phyloP scores from a whole-genome alignment of 805 yeast species.

The Naumovozyma baii region DNA sequence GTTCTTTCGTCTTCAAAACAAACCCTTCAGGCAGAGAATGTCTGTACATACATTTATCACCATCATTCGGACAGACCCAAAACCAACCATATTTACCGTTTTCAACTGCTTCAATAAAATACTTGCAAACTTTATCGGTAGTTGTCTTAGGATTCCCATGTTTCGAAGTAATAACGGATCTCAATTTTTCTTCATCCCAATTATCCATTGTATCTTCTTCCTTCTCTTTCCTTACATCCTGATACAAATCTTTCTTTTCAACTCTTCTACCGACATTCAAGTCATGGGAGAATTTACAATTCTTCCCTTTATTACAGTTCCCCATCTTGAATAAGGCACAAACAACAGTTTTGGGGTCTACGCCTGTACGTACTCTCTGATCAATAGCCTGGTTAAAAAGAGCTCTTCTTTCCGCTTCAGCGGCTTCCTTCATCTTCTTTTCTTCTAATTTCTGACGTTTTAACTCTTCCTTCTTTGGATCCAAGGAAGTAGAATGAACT shows the following conservation, averaged over 20 bases:
- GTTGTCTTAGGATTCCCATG: slow-evolving; percentile 93
- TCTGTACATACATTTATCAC: slow-evolving; percentile 83
- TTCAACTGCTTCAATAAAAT: slow-evolving; percentile 92
- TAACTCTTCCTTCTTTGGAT: slow-evolving; percentile 69
- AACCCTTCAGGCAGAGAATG: slow-evolving; percentile 97
- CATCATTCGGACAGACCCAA: slow-evolving; percentile 95
- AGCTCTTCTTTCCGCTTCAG: slow-evolving; percentile 77
- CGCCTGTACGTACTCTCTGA: slow-evolving; percentile 92
- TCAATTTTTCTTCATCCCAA: slow-evolving; percentile 95
- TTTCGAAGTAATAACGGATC: slow-evolving; percentile 76
- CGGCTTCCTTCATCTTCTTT: slow-evolving; percentile 84
- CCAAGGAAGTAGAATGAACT: slow-evolving; percentile 47
- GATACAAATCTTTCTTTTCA: slow-evolving; percentile 82
- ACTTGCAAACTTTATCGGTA: slow-evolving; percentile 90
- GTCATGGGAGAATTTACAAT: slow-evolving; percentile 92
- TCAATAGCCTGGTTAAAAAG: slow-evolving; percentile 57
- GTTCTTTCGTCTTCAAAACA: slow-evolving; percentile 93
- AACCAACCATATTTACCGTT: slow-evolving; percentile 98
- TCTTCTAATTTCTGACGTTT: slow-evolving; percentile 58
- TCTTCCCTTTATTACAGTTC: slow-evolving; percentile 66
- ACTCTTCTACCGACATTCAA: slow-evolving; percentile 76
- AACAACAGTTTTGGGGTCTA: slow-evolving; percentile 87
- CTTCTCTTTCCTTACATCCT: slow-evolving; percentile 67
- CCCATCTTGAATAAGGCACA: slow-evolving; percentile 87
- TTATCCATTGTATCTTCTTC: slow-evolving; percentile 84